Base-by-base conservation (phyloP, 305 asterid genomes). In the Vinca major region DNA sequence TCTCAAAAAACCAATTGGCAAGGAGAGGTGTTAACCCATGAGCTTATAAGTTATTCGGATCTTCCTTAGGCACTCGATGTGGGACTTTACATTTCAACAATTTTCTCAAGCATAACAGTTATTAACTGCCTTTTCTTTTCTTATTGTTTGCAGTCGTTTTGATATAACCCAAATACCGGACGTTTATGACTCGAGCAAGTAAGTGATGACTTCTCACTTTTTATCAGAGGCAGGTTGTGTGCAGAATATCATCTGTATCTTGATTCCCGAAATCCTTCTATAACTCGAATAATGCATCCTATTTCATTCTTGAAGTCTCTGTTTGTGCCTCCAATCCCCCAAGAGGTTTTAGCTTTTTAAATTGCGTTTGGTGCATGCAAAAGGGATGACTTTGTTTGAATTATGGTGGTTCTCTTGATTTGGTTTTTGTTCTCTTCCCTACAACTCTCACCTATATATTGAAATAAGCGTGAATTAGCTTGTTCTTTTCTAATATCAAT, bases 171-270 rank as follows among this genome's bases (percentile, higher is more conserved):
- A 91, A 84, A 93, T 93, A 76, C 99, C 99, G 44, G 99, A 93
- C 80, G 89, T 93, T 76, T 91, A 93, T 57, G 99, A 93, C 84
- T 93, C 99, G 45, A 86, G 92, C 99, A 93, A 93, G 99, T 93
- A 89, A 88, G 97, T 73, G 68, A 62, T 62, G 41, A 37, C 33
- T 61, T 39, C 14, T 39, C 12, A 37, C 19, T 12, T 36, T 61
- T 39, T 37, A 39, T 58, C 4, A 47, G 39, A 48, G 45, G 57
- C 52, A 63, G 58, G 67, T 14, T 68, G 7, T 54, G 40, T 53
- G 60, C 10, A 60, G 17, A 63, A 20, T 43, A 61, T 52, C 20
- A 21, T 62, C 7, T 17, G 41, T 19, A 2, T 16, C 61, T 49
- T 39, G n/a, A 26, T 12, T 54, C 56, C 44, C 44, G 41, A 66